Base-by-base conservation (phyloP, 306 rosid genomes). In the cucumber (Cucumis sativus) region DNA sequence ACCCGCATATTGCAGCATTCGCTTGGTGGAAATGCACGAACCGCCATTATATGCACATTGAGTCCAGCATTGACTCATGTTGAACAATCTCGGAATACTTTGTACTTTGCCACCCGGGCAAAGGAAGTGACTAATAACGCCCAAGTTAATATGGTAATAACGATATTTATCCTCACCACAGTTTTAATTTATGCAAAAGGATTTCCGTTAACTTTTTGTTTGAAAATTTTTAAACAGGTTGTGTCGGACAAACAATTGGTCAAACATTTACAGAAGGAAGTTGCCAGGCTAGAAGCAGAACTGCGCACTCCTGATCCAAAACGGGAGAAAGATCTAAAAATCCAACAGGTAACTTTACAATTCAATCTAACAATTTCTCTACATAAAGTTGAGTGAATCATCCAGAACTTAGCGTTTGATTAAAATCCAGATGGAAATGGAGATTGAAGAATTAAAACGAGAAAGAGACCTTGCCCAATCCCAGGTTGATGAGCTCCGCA, bases 21-120 rank as follows among this genome's bases (percentile, higher is more conserved):
- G 25, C 98, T 96, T 25, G 99, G 99, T 61, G 99, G 99, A 82
- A 96, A 96, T 84, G 97, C 99, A 74, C 96, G 98, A 72, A 96
- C 99, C n/a, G 99, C 99, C 80, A 96, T 96, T 69, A 85, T 96
- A 71, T 96, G 99, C 86, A 96, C 98, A 47, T 80, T 96, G 80
- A 92, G 99, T 86, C 99, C 99, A 6, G 99, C 99, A 14, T 82
- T 91, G 83, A 86, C 85, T 81, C 99, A 96, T 84, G 89, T 92
- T 55, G 99, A 96, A 80, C 99, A 96, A 85, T 92, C 99, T 4
- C 89, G 98, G 65, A 96, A 96, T 80, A 96, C 99, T 52, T 96
- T 96, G 75, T 88, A 74, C 79, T 96, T 96, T 88, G 99, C 99
- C 77, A 92, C 94, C 55, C 86, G 99, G 43, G 99, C 99, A 58